Base-by-base conservation (phyloP, 2,329 filamentous ascomycete genomes). In the Alternaria rosae region DNA sequence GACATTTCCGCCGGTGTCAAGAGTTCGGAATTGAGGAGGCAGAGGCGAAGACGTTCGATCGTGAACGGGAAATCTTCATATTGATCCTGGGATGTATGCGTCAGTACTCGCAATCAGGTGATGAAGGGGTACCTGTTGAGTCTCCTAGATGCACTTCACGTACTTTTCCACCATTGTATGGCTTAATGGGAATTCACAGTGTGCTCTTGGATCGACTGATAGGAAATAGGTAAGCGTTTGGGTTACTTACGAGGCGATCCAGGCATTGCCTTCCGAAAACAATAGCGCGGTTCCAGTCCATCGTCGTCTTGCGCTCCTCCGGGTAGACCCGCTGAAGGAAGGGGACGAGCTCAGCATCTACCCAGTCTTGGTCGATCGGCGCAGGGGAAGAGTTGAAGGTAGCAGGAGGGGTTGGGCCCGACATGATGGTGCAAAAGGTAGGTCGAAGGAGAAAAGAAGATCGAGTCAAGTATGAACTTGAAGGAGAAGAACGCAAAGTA, bases 1-100 rank as follows among this genome's bases (percentile, higher is more conserved):
- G 15, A 35, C 12, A 43, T 12, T 12, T 67, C 65, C 5, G 21
- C 23, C 4, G 35, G 12, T 7, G 57, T 61, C 4, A 67, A 41
- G 2, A 58, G 21, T 2, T 38, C 20, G 1, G 57, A 43, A 13
- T 59, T 63, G 17, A 65, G 28, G 2, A 67, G 54, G 9, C 53
- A 38, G 0, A 67, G 48, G 7, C 65, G 65, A 3, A 65, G 30
- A 15, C 57, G 43, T 20, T 67, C 65, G 10, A 67, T 54, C 1
- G 59, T 65, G 2, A 55, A 57, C 0, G 56, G 54, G 9, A 67
- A 67, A 43, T 67, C 57, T 15, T 63, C 51, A 43, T 59, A 52
- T 6, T 63, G 47, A 5, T 52, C 43, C 64, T 64, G 11, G 13
- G 8, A 11, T 44, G 20, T n/a, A 44, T 26, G 23, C 7, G 28